Percentiles rank a stretch among this genome's conserved stretches.
Evolutionary conservation across 2,329 filamentous ascomycete genomes (phyloP).

Genomic region (Teratosphaeria gauchensis): DNA sequence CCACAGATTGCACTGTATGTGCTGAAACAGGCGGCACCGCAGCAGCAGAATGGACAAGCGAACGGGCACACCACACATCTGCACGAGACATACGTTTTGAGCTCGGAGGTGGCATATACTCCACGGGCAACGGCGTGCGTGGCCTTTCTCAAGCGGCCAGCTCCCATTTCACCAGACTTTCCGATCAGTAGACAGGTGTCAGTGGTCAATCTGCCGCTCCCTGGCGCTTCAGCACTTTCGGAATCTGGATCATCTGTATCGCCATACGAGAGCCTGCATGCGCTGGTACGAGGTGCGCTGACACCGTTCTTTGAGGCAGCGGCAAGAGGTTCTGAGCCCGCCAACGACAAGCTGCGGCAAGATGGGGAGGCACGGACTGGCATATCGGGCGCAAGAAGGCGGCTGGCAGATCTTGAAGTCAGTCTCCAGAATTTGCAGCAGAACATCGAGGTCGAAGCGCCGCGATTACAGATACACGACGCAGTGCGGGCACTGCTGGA

Average conservation of each 20-base stretch:
- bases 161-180: conserved; percentile 72
- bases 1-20: conserved; percentile 82
- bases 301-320: conserved; percentile 97
- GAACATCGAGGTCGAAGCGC: conserved; percentile 93
- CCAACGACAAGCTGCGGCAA: conserved; percentile 56
- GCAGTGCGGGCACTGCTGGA: conserved; percentile 79
- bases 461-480: conserved; percentile 78
- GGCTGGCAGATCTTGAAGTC: conserved; percentile 86
- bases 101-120: conserved; percentile 70
- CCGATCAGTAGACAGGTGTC: conserved; percentile 83
- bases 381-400: conserved; percentile 94
- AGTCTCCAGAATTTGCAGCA: conserved; percentile 87
- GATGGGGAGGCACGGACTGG: conserved; percentile 89
- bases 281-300: conserved; percentile 80
- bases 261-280: conserved; percentile 86
- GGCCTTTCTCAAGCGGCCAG: conserved; percentile 79
- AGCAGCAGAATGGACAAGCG: conserved; percentile 40
- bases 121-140: conserved; percentile 76
- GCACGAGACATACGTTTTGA: conserved; percentile 66
- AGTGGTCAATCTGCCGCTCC: conserved; percentile 82
- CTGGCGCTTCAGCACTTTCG: conserved; percentile 52
- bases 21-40: conserved; percentile 62
- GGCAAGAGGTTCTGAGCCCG: conserved; percentile 68
- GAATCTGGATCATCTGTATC: conserved; percentile 50
- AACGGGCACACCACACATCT: conserved; percentile 14